Conservation (phyloP, 257 asterid species). For the Solanum virginianum region DNA sequence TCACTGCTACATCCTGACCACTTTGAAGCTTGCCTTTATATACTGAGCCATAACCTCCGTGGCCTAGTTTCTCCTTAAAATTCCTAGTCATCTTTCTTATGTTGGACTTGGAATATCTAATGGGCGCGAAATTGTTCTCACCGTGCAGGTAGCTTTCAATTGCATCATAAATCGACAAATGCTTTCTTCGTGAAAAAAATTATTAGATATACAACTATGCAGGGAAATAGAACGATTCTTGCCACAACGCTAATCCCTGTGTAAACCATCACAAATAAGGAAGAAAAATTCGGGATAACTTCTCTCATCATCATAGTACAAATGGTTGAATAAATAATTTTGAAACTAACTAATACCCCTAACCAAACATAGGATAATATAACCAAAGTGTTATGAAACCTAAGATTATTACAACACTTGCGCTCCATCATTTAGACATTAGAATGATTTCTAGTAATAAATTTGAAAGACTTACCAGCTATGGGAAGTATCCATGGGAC, state of each 20-base stretch:
- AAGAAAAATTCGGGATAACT: too few species aligned
- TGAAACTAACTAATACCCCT: too few species aligned
- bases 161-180: neutral
- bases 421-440: neutral
- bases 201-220: neutral
- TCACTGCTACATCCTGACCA: slow-evolving; percentile 2
- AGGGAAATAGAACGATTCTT: neutral
- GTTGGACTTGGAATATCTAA: slow-evolving; percentile 4
- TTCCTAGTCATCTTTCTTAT: slow-evolving; percentile 3
- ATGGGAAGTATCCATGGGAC: neutral
- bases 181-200: neutral
- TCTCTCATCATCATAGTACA: too few species aligned
- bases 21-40: slow-evolving; percentile 1
- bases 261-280: neutral
- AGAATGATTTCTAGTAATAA: neutral
- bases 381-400: too few species aligned
- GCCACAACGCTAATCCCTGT: neutral
- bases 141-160: slow-evolving; percentile 1
- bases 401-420: too few species aligned
- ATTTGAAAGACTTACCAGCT: neutral
- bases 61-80: slow-evolving; percentile 2
- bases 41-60: slow-evolving; percentile 2
- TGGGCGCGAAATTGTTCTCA: slow-evolving; percentile 1
- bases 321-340: too few species aligned
- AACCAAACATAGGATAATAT: too few species aligned